Base-by-base conservation (phyloP, 805 yeast genomes). In the Myxozyma monticola region DNA sequence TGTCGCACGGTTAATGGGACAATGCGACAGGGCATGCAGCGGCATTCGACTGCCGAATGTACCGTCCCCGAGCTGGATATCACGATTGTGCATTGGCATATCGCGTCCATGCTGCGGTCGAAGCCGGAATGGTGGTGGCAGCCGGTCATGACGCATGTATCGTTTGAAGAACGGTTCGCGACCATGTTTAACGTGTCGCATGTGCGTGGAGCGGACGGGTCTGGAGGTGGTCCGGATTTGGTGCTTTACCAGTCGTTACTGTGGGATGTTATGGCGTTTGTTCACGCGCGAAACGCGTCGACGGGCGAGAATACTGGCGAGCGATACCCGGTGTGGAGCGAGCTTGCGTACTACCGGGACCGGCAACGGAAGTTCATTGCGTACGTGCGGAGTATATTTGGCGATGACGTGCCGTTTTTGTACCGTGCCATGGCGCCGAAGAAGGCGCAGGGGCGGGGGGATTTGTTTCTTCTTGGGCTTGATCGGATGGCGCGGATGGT, bases 121-220 rank as follows among this genome's bases (percentile, higher is more conserved):
- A 55, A 58, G 9, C 57, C 57, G 1, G 18, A 35, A 4, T 55
- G 59, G 59, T 54, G 53, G 54, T 54, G 58, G 58, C 44, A 48
- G 8, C 36, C 35, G 10, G 42, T 40, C 37, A 45, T 55, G 28
- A 34, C 48, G 25, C n/a, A 15, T 12, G 54, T 55, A 24, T 39
- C 58, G 14, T 54, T 53, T 34, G 59, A 54, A 33, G 52, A 54
- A 28, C 38, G 59, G 10, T 43, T 36, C 37, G 50, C 45, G 39
- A 20, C 36, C 1, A 5, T 47, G 8, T 54, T 37, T 36, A 18
- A 34, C 33, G 15, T 15, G 3, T 18, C n/a, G 34, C 24, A 30
- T 12, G 51, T 49, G 18, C 14, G 18, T 10, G 54, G 54, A 8
- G 14, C 17, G 40, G 39, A 50, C 31, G n/a, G n/a, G n/a, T n/a